Evolutionary conservation across 192 early-diverging fungal species (phyloP), one percentile per base, ranked within the genome.

Genomic region (Podila epigama): DNA sequence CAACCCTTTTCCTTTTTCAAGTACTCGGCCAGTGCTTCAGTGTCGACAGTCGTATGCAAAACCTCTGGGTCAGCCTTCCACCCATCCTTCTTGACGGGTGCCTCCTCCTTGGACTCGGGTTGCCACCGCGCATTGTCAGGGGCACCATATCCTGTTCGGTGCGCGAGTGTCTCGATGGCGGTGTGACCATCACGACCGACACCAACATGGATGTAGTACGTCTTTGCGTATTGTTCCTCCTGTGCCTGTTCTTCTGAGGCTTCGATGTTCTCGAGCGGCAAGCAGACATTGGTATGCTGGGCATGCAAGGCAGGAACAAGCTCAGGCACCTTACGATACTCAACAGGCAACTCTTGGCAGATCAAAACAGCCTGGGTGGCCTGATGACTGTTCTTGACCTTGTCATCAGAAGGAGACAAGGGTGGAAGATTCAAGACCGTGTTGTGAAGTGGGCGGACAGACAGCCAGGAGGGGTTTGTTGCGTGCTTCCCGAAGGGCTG

Each of bases 161-260:
- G 85, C 11, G 86, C 88, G 18, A 70, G 60, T 36, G 65, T 75
- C 37, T 89, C 88, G 13, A 89, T 61, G 2, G 52, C 65, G 25
- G 83, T 79, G 37, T 51, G 37, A 11, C 82, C 85, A 16, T 83
- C 60, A 4, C 15, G 48, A 0, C 85, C 85, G 3, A 83, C 83
- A 25, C 88, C 88, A 42, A 85, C 79, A 56, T 89, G 88, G 15
- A 89, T 70, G 28, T 78, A 86, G 15, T 85, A 82, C 51, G 80
- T 81, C 37, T 75, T 87, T 6, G 57, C 15, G 12, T 72, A 60
- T 20, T 63, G 55, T 18, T 65, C 51, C 12, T 61, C 40, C 10
- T 75, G 41, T 15, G 61, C 34, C 16, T 60, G 22, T 20, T 32
- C 33, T 11, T 51, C 58, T n/a, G 29, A 10, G 3, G 25, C 44